A percentile compares a stretch with the other conserved stretches of the same genome.
Conservation (phyloP, 305 asterid species). For the Solanum hybrid region DNA sequence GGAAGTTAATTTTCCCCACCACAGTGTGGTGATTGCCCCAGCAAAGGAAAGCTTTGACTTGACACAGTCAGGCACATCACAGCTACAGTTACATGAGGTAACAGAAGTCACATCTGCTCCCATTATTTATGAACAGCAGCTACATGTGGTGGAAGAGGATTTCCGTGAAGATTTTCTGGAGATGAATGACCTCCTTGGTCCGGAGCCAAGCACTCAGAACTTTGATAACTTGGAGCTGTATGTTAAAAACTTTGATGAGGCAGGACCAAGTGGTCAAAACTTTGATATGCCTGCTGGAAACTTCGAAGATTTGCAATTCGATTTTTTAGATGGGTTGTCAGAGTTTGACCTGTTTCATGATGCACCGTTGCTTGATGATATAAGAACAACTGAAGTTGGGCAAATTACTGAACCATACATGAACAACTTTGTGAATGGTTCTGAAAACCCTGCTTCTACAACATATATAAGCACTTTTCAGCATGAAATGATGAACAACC, state of each 20-base stretch:
- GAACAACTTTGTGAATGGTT: constrained; percentile 23
- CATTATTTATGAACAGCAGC: constrained; percentile 7
- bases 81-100: constrained; percentile 26
- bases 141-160: constrained; percentile 28
- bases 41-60: constrained; percentile 27
- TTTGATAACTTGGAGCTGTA: background rate
- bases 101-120: constrained; percentile 39
- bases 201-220: constrained; percentile 20
- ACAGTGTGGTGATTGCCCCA: constrained; percentile 7
- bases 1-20: constrained; percentile 21
- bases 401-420: constrained; percentile 22
- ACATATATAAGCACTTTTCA: constrained; percentile 15
- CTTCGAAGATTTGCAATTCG: constrained; percentile 32
- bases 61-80: constrained; percentile 33
- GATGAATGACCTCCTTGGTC: constrained; percentile 62
- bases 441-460: constrained; percentile 19
- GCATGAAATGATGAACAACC: constrained; percentile 17
- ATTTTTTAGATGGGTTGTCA: constrained; percentile 40
- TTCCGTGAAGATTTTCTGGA: constrained; percentile 46
- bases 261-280: constrained; percentile 1
- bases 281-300: constrained; percentile 10
- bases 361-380: constrained; percentile 25
- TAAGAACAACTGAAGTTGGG: constrained; percentile 27
- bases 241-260: background rate
- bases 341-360: constrained; percentile 53